Evolutionary conservation across 1,284 basidiomycete species (phyloP).

Genomic region (Apiotrichum sp.): DNA sequence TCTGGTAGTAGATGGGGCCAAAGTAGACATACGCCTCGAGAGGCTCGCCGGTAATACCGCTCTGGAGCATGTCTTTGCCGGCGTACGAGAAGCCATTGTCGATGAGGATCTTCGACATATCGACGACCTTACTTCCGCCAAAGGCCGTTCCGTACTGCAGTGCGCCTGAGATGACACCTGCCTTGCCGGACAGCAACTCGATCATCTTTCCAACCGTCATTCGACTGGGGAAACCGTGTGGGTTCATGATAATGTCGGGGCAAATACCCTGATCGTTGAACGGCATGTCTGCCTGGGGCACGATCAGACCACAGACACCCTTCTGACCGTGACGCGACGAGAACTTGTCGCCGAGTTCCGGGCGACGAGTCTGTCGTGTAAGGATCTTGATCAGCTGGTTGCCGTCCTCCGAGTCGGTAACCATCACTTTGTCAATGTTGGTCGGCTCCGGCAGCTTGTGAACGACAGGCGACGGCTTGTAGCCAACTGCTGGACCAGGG

Average conservation of each 20-base stretch:
- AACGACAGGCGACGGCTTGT: constrained; percentile 79
- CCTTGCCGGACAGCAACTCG: constrained; percentile 91
- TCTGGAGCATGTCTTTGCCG: constrained; percentile 97
- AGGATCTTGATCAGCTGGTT: constrained; percentile 98
- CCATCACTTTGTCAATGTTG: constrained; percentile 95
- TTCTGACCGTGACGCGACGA: constrained; percentile 98
- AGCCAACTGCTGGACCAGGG: constrained; percentile 54
- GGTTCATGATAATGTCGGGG: constrained; percentile 99
- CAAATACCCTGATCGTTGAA: constrained; percentile 97
- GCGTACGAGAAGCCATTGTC: constrained; percentile 95
- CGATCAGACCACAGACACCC: constrained; percentile 96
- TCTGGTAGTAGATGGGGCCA: constrained; percentile 96
- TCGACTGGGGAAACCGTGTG: constrained; percentile 97
- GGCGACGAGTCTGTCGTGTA: constrained; percentile 91
- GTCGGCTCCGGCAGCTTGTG: constrained; percentile 91
- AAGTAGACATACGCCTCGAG: constrained; percentile 97
- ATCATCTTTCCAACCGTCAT: constrained; percentile 99
- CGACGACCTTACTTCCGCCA: constrained; percentile 97
- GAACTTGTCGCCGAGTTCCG: constrained; percentile 98
- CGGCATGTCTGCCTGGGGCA: constrained; percentile 98
- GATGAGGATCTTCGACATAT: constrained; percentile 93
- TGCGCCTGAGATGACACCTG: constrained; percentile 45
- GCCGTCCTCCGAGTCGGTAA: constrained; percentile 89
- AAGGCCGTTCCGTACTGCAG: constrained; percentile 68
- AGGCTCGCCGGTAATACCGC: constrained; percentile 94